Conservation (phyloP, 306 rosid species). For the Vigna angularis region DNA sequence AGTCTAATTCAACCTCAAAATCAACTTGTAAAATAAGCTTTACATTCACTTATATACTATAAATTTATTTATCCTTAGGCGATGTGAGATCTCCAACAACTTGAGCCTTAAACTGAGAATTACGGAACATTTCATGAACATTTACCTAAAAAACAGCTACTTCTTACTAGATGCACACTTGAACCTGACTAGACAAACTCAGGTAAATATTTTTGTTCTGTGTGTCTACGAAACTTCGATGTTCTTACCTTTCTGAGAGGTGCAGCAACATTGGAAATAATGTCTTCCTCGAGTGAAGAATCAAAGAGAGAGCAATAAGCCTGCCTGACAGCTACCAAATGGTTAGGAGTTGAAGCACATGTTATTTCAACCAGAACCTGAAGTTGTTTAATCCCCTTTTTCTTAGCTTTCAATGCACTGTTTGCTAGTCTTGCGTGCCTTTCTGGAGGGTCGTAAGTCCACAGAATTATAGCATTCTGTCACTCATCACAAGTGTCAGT, state of each 20-base stretch:
- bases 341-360: slow-evolving; percentile 87
- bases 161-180: background rate
- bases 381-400: slow-evolving; percentile 57
- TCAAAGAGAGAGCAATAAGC: slow-evolving; percentile 72
- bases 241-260: slow-evolving; percentile 76
- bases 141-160: slow-evolving; percentile 10
- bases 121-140: background rate
- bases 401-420: slow-evolving; percentile 58
- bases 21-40: too few species aligned
- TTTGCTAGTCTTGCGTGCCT: slow-evolving; percentile 83
- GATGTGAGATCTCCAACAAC: too few species aligned
- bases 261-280: slow-evolving; percentile 57
- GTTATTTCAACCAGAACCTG: slow-evolving; percentile 82
- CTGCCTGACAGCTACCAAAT: slow-evolving; percentile 83
- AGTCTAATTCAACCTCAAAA: too few species aligned
- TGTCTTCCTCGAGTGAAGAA: slow-evolving; percentile 89
- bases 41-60: too few species aligned
- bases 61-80: too few species aligned
- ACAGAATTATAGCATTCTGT: slow-evolving; percentile 82
- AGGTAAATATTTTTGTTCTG: slow-evolving; percentile 13
- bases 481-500: slow-evolving; percentile 32
- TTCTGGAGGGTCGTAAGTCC: slow-evolving; percentile 80
- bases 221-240: slow-evolving; percentile 20
- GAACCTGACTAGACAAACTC: background rate
- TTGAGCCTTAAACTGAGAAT: background rate